Evolutionary conservation across 805 yeast genomes (phyloP), one percentile per base, ranked within the genome.

Genomic region (Candida nanaspora): DNA sequence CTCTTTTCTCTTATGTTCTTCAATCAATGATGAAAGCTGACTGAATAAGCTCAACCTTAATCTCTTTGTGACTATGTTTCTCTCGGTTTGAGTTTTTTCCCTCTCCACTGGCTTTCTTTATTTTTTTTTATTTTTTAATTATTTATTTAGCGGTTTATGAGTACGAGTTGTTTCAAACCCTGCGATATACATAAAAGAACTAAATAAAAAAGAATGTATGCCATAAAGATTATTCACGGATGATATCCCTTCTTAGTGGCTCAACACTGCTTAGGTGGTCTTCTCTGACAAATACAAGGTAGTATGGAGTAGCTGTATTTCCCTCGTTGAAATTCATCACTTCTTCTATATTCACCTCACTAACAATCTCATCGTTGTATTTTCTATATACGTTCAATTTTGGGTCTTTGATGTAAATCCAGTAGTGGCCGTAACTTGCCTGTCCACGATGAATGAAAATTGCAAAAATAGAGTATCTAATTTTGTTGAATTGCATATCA

Each of bases 361-460:
- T 78, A n/a, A 93, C 95, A n/a, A 73, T 71, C 53, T 93, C 98
- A 64, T 93, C 98, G 55, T 93, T 93, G 61, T 93, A 93, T 65
- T 87, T 89, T 46, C 96, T 70, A 76, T 79, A 93, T 18, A 84
- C 64, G 23, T 75, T 72, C 16, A 71, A 69, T 46, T 72, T 72
- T 3, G 79, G 76, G 60, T 93, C 98, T 44, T 76, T 78, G 46
- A 93, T 89, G 57, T 91, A 93, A 15, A 91, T 76, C 97, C 98
- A 93, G 61, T 93, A 93, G 61, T 93, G 98, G 2, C 98, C 98
- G 55, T 86, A 91, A 39, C 87, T 80, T 0, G 96, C 98, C 53
- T 88, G 94, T 6, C 98, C 98, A 38, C 96, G 69, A 59, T 93
- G 98, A 37, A 93, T 87, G 56, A 93, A 93, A 6, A 91, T 80